Evolutionary conservation across 2,329 filamentous ascomycete species (phyloP), one percentile per base, ranked within the genome.

Genomic region (Mycosphaerelloides madeirae): DNA sequence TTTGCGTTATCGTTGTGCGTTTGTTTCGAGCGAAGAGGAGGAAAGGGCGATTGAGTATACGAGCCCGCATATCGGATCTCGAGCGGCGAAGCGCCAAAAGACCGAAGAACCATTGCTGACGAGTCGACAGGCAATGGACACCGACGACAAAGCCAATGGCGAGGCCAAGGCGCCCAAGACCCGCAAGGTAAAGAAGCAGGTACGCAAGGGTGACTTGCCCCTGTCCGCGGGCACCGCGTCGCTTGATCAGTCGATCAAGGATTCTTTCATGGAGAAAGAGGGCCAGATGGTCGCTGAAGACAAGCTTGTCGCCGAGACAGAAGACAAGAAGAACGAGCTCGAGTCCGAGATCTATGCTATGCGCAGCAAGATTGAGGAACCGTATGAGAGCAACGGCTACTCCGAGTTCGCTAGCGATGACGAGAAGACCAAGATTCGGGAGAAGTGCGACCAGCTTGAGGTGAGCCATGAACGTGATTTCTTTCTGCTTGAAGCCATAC

Each of bases 251-350:
- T 59, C 75, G 13, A 65, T 74, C 64, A 91, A 86, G 76, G 73
- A 81, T 50, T 63, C 74, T n/a, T 75, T 83, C 55, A 70, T 77
- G 39, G 93, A 98, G 78, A 83, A 84, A 68, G 93, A 98, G 74
- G 78, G 83, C 56, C 67, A 82, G 59, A 97, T 98, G 93, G 81
- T 89, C 59, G 91, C 95, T 81, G 89, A 96, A 71, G 93, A 98
- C 75, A 98, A 97, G 80, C 84, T 97, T 46, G 90, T 98, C 44
- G 87, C 87, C 59, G 93, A 97, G 68, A 98, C 93, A 29, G 93
- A 97, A 67, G 89, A 97, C 76, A 95, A 95, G 82, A 98, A 97
- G 87, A 98, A 98, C 76, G 91, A 97, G 73, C 86, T 98, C 42
- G 93, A 98, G 78, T 83, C 87, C 18, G 95, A 85, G 73, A 96